Base-by-base conservation (phyloP, 176 grass and related monocot genomes). In the Ensete ventricosum region DNA sequence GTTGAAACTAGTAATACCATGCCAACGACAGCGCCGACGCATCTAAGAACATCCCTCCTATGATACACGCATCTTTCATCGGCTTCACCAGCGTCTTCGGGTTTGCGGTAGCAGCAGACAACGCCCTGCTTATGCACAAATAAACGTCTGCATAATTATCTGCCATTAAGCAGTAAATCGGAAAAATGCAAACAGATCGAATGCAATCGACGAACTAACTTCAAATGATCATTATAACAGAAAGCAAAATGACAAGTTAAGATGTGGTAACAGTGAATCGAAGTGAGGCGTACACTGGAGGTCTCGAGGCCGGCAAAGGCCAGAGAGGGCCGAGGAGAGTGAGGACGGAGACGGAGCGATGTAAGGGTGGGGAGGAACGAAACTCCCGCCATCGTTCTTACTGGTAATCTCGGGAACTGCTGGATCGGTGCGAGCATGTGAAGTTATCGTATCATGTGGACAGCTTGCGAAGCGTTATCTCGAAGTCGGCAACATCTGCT, bases 41-140 rank as follows among this genome's bases (percentile, higher is more conserved):
- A 87, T 51, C 73, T 81, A 1, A 99, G 66, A 25, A 91, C 48
- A 79, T 89, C 84, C 82, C 90, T 87, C 29, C 90, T 68, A 16
- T 64, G 79, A 13, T 81, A 27, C 17, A 3, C 86, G 50, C 54
- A 78, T 19, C 63, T 73, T 70, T 52, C 82, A 16, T 69, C 60
- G 17, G 50, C 60, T 50, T 57, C 71, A 14, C 70, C 49, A 0
- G 48, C 50, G 6, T 81, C 87, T 1, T 85, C 83, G 0, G 5
- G n/a, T 34, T 52, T 84, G 64, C 12, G 57, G 51, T 69, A 73
- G 82, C 82, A 89, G 81, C 76, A 85, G 50, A 86, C 75, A 0
- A 66, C 48, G 72, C 68, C 76, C 74, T 86, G 70, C 22, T 73
- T 74, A 29, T 9, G 48, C 65, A 51, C 50, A 11, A 73, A 71